phyloP scores from a whole-genome alignment of 306 rosid species.

The Quercus berberidifolia region DNA sequence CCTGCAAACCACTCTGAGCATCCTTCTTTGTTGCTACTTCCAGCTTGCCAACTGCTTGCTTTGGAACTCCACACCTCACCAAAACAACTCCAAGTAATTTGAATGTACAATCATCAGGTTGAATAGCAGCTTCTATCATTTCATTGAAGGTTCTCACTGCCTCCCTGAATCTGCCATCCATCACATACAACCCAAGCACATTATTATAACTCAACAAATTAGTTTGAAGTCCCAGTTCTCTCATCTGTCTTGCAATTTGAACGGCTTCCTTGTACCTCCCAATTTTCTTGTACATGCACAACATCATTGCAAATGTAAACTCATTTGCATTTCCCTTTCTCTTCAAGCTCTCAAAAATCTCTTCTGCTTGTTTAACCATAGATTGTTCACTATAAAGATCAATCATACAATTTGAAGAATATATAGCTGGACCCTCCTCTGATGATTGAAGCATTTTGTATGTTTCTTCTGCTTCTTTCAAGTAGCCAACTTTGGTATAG shows the following conservation, averaged over 20 bases:
- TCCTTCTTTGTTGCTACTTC: slow-evolving; percentile 57
- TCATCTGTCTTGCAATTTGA: slow-evolving; percentile 60
- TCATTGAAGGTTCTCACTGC: slow-evolving; percentile 54
- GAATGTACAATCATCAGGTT: slow-evolving; percentile 68
- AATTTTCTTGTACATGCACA: slow-evolving; percentile 74
- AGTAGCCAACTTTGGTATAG: slow-evolving; percentile 70
- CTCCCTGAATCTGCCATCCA: slow-evolving; percentile 52
- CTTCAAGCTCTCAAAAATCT: slow-evolving; percentile 61
- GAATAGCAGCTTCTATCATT: slow-evolving; percentile 50
- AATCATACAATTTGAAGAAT: slow-evolving; percentile 86
- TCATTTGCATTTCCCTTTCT: slow-evolving; percentile 56
- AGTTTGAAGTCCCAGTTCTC: slow-evolving; percentile 40
- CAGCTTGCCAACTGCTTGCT: slow-evolving; percentile 59
- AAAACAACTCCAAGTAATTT: slow-evolving; percentile 59
- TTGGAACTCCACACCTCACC: slow-evolving; percentile 65
- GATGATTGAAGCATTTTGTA: slow-evolving; percentile 52
- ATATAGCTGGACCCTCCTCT: slow-evolving; percentile 50
- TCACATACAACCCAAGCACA: slow-evolving; percentile 60
- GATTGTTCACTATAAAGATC: slow-evolving; percentile 68
- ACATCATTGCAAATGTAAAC: slow-evolving; percentile 82
- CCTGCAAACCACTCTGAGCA: slow-evolving; percentile 40
- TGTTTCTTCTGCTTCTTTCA: slow-evolving; percentile 71
- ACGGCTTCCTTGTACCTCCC: slow-evolving; percentile 66
- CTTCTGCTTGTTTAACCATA: slow-evolving; percentile 62
- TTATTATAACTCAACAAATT: slow-evolving; percentile 68